phyloP scores from a whole-genome alignment of 1,139 yeast species.

The Taphrina sp. region DNA sequence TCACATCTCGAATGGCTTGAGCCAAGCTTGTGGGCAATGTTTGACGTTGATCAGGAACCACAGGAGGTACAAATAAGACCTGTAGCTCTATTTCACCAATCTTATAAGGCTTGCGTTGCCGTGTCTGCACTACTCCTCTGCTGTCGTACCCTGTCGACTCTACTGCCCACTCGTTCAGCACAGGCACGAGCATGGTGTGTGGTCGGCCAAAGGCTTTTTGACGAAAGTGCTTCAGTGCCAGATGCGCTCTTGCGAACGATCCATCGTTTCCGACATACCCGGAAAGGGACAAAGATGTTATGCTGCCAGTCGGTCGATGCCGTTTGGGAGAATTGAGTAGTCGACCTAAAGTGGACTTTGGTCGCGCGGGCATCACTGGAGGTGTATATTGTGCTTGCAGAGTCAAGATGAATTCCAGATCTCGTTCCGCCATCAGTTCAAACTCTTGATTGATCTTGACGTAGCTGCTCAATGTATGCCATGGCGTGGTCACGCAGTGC shows the following conservation, averaged over 20 bases:
- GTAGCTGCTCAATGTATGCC: constrained; percentile 50
- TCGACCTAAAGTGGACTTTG: constrained; percentile 25
- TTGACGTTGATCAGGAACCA: constrained; percentile 11
- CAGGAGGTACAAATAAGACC: constrained; percentile 33
- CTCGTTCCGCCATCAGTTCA: constrained; percentile 69
- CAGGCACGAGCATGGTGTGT: constrained; percentile 29
- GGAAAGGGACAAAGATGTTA: constrained; percentile 21
- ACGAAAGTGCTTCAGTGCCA: constrained; percentile 29
- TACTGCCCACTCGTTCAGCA: constrained; percentile 39
- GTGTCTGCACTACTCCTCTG: constrained; percentile 12
- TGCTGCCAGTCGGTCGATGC: constrained; percentile 21
- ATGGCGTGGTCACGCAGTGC: constrained; percentile 77
- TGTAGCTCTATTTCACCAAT: constrained; percentile 33
- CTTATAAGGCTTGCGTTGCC: constrained; percentile 32
- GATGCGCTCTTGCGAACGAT: constrained; percentile 30
- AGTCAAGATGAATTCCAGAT: constrained; percentile 69
- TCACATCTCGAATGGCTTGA: constrained; percentile 33
- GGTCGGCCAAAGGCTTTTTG: constrained; percentile 33
- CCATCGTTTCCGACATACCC: constrained; percentile 33
- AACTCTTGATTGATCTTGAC: constrained; percentile 73
- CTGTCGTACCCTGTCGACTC: constrained; percentile 36
- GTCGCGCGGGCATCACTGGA: constrained; percentile 9
- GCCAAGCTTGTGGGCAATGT: constrained; percentile 33
- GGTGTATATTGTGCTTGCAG: constrained; percentile 52
- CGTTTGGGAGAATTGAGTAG: constrained; percentile 31